Base-by-base conservation (phyloP, 78 protist species). In the Dictyostelium citrinum region DNA sequence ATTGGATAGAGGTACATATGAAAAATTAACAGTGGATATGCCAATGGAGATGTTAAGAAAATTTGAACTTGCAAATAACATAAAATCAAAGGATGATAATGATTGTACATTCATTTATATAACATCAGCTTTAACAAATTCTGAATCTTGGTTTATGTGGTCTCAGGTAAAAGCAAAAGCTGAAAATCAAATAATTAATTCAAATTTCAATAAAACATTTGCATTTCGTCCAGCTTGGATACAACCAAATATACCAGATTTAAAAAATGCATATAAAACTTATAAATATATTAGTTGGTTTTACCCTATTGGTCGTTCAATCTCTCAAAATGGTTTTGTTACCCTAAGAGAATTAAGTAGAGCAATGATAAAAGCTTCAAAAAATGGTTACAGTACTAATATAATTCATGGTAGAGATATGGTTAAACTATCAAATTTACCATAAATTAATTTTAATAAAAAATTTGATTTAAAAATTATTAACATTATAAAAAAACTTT, bases 201-300 rank as follows among this genome's bases (percentile, higher is more conserved):
- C 55, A 24, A 43, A 43, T 17, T 45, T 77, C 41, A 77, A 77
- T 37, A 24, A 39, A 45, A 29, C 45, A 3, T 77, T 37, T 77
- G 64, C 39, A 12, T 77, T 24, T 27, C 45, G 82, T 8, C 82
- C 82, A 27, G 82, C 55, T 10, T 77, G 45, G 55, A n/a, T 77
- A 3, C n/a, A 45, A 24, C 60, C 82, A 27, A 77, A 49, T 27
- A 64, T 64, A 22, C 39, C 24, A 27, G 82, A 68, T 24, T 41
- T 45, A 45, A 45, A 20, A 39, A 6, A 46, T 27, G 12, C 64
- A 2, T 20, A 45, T 39, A 39, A n/a, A 45, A 37, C 45, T 10
- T 77, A 77, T 45, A 77, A 77, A 77, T 77, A 77, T 29, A 45
- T 77, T 14, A 31, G 64, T 27, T 77, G 82, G 82, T 12, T 77